Conservation (phyloP, 352 stramenopile species). For the Phytophthora citrophthora region DNA sequence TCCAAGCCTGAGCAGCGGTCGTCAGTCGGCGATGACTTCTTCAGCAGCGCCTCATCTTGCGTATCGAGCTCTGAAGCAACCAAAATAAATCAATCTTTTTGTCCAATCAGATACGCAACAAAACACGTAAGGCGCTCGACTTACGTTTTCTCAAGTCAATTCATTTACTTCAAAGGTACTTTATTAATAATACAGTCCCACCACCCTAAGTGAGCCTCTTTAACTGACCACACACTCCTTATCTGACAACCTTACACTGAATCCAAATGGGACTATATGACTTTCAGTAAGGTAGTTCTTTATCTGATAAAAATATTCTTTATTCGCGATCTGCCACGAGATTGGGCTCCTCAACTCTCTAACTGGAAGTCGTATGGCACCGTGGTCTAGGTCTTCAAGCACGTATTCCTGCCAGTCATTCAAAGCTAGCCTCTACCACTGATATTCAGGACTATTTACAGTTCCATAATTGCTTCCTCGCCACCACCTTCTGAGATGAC, state of each 20-base stretch:
- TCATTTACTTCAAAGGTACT: no score
- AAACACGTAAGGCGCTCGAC: no score
- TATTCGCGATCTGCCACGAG: constrained; percentile 4
- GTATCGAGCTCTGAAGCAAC: no score
- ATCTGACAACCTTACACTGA: not conserved
- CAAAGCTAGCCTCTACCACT: not conserved
- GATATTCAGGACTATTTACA: no score
- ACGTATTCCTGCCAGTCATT: not conserved
- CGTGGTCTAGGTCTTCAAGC: not conserved
- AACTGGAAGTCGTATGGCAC: constrained; percentile 2
- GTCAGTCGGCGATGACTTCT: no score
- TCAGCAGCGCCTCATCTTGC: no score
- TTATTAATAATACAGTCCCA: not conserved
- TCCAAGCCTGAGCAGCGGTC: no score
- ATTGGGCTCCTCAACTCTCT: not conserved
- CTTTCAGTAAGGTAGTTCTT: constrained; percentile 5
- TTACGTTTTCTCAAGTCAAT: no score
- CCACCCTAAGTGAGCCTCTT: constrained; percentile 1
- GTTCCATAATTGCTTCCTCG: not conserved
- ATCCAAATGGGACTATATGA: constrained; percentile 5
- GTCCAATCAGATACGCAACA: no score
- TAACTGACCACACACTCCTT: constrained; percentile 1
- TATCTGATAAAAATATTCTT: constrained; percentile 8
- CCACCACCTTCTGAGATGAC: not conserved
- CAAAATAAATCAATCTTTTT: no score